Evolutionary conservation across 768 basidiomycete genomes (phyloP), one percentile per base, ranked within the genome.

Genomic region (Lentinus brumalis): DNA sequence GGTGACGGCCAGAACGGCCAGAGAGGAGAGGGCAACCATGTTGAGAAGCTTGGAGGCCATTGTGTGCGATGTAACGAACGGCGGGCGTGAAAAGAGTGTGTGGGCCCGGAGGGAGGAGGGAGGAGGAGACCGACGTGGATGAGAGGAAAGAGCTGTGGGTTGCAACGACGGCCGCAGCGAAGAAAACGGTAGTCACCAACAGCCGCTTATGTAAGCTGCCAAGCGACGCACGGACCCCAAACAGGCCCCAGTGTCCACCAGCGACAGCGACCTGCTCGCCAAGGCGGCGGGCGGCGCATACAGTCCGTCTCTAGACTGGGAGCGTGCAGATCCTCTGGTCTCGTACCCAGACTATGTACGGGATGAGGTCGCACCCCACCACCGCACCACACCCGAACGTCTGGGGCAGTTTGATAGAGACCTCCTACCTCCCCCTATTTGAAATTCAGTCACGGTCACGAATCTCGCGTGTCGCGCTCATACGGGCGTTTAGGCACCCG

Each of bases 1-100:
- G 6, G 84, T 80, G 65, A 78, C 76, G 50, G 82, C 77, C 61
- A 90, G 60, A 62, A 91, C 67, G 21, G 85, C 82, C 54, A 92
- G 69, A 29, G 86, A 77, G 15, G 83, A 76, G 42, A 91, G 62
- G 21, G 88, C 81, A 55, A 91, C 30, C 61, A 91, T 72, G 67
- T 81, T 82, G 69, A 88, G 68, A 50, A 88, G 69, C 63, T 82
- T 87, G 59, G 75, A 45, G 50, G 78, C 68, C 57, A 67, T 66
- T 59, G 61, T 67, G 57, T 18, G 54, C 57, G n/a, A 50, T 46
- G 4, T 39, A 70, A 70, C 38, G 69, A 69, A 59, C 59, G 66
- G 58, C 41, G 61, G 56, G 56, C 63, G 67, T 66, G 63, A 71
- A 69, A 71, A 66, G 70, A 73, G 63, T 67, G 72, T 65, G 47